Conservation (phyloP, 2,329 filamentous ascomycete species). For the Aspergillus ustus region DNA sequence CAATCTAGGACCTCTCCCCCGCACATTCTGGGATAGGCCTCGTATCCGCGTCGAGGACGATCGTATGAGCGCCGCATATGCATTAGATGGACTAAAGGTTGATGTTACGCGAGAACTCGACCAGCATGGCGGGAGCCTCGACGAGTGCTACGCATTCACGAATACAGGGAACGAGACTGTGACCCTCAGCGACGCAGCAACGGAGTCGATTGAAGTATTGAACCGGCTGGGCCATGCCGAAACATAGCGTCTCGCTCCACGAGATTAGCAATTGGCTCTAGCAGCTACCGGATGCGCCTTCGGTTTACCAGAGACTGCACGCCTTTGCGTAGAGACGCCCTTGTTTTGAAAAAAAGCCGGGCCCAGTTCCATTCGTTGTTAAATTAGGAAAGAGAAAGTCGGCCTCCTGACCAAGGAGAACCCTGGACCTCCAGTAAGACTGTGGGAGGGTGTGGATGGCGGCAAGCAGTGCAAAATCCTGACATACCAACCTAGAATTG, state of each 20-base stretch:
- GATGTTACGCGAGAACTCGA: not conserved
- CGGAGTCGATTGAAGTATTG: too few species aligned
- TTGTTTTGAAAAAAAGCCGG: constrained; percentile 14
- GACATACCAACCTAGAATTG: constrained; percentile 9
- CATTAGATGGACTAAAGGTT: not conserved
- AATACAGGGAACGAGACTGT: not conserved
- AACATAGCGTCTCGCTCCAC: constrained; percentile 9
- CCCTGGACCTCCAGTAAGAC: constrained; percentile 22
- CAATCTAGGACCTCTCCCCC: not conserved
- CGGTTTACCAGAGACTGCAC: constrained; percentile 12
- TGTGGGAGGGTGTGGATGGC: constrained; percentile 11
- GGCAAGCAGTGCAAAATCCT: not conserved
- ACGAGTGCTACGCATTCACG: not conserved
- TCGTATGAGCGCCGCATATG: not conserved
- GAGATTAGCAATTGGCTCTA: constrained; percentile 21
- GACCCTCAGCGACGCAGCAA: not conserved
- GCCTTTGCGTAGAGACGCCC: not conserved
- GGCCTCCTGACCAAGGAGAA: constrained; percentile 16
- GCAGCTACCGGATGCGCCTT: constrained; percentile 15
- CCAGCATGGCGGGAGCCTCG: not conserved
- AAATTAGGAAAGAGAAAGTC: constrained; percentile 22
- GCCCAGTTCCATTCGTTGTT: constrained; percentile 14
- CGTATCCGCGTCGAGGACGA: too few species aligned
- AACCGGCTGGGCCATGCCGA: constrained; percentile 5
- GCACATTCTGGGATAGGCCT: not conserved